Evolutionary conservation across 345 rosid species (phyloP).

Genomic region (Orychophragmus violaceus): DNA sequence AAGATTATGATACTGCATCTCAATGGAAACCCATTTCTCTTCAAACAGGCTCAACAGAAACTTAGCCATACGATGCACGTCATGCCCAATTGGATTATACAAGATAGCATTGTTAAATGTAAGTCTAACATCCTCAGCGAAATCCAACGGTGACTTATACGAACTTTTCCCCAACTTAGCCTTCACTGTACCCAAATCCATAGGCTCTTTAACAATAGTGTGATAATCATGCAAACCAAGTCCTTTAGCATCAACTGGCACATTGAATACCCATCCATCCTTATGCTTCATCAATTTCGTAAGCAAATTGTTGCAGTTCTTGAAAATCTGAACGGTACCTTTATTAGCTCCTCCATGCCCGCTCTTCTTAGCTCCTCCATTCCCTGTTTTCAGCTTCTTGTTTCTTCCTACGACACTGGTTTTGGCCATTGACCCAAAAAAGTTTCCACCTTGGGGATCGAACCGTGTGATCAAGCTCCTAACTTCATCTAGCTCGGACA

Average conservation of each 20-base stretch:
- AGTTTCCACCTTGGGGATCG: neutral
- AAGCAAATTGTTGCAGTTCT: slow-evolving; percentile 53
- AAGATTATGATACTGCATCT: slow-evolving; percentile 34
- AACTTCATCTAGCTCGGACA: slow-evolving; percentile 17
- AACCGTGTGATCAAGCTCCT: slow-evolving; percentile 29
- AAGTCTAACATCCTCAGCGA: slow-evolving; percentile 77
- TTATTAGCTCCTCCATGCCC: slow-evolving; percentile 23
- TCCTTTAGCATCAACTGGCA: slow-evolving; percentile 72
- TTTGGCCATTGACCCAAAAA: neutral
- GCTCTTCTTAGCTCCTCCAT: slow-evolving; percentile 19
- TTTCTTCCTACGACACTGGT: slow-evolving; percentile 3
- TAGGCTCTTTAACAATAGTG: slow-evolving; percentile 64
- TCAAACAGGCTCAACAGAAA: slow-evolving; percentile 50
- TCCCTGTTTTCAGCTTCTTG: slow-evolving; percentile 26
- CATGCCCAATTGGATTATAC: slow-evolving; percentile 79
- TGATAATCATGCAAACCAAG: slow-evolving; percentile 72
- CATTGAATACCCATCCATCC: slow-evolving; percentile 75
- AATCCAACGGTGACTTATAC: slow-evolving; percentile 61
- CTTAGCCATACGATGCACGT: slow-evolving; percentile 68
- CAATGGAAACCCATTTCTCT: slow-evolving; percentile 54
- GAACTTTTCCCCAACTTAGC: slow-evolving; percentile 45
- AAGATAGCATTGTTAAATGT: slow-evolving; percentile 76
- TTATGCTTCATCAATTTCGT: slow-evolving; percentile 74
- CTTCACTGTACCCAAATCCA: slow-evolving; percentile 93
- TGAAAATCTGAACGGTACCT: slow-evolving; percentile 43